Evolutionary conservation across 176 grass and related monocot species (phyloP).

Genomic region (Alopecurus myosuroides): DNA sequence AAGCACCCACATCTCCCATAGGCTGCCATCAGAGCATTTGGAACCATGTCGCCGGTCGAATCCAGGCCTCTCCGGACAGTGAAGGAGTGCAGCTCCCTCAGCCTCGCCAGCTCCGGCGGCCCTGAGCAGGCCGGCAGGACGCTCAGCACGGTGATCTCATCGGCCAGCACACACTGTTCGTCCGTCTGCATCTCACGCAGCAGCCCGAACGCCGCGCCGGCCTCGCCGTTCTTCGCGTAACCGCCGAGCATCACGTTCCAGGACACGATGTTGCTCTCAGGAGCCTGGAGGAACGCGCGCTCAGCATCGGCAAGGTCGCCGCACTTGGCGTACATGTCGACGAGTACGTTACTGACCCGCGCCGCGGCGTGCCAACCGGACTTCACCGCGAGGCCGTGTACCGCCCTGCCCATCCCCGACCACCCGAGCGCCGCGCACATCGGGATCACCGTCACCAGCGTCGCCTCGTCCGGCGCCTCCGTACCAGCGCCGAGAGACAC

Average conservation of each 20-base stretch:
- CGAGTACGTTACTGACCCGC: slow-evolving; percentile 46
- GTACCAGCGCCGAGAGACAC: background rate
- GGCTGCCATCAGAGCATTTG: slow-evolving; percentile 55
- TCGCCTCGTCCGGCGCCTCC: slow-evolving; percentile 41
- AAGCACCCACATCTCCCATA: slow-evolving; percentile 44
- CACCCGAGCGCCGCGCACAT: slow-evolving; percentile 39
- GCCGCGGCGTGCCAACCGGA: slow-evolving; percentile 25
- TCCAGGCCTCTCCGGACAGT: slow-evolving; percentile 39
- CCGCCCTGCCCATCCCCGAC: slow-evolving; percentile 21
- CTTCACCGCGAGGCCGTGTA: slow-evolving; percentile 49
- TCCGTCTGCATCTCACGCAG: slow-evolving; percentile 42
- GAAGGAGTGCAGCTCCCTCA: slow-evolving; percentile 57
- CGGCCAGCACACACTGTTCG: slow-evolving; percentile 6
- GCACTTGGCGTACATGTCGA: slow-evolving; percentile 63
- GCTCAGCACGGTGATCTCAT: slow-evolving; percentile 59
- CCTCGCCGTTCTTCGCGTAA: slow-evolving; percentile 40
- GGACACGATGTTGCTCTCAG: slow-evolving; percentile 39
- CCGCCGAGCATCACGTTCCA: slow-evolving; percentile 60
- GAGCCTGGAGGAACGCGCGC: background rate
- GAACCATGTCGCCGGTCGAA: slow-evolving; percentile 35
- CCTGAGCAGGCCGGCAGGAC: slow-evolving; percentile 34
- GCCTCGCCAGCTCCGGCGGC: slow-evolving; percentile 17
- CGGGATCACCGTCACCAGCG: slow-evolving; percentile 50
- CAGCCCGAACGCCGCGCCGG: slow-evolving; percentile 25
- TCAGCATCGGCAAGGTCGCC: slow-evolving; percentile 35